phyloP scores from a whole-genome alignment of 495 filamentous ascomycete genomes.

The Annulohypoxylon moriforme region DNA sequence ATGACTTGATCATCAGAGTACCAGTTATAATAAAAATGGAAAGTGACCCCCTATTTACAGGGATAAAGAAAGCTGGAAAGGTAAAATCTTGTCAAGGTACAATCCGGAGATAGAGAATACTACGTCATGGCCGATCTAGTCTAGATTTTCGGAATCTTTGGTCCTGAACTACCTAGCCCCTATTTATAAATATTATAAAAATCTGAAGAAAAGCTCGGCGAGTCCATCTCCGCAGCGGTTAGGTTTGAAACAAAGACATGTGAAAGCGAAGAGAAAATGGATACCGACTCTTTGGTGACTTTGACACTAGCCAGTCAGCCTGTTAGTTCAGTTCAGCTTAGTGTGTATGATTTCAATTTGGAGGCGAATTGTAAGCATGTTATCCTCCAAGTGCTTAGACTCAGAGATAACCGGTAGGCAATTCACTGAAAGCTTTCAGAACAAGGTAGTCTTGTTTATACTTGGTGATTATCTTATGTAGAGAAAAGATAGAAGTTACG shows the following conservation, averaged over 20 bases:
- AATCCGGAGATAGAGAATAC: slow-evolving; percentile 33
- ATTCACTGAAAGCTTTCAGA: no score
- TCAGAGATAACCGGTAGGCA: no score
- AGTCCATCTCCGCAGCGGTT: no score
- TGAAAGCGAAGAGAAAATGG: slow-evolving; percentile 21
- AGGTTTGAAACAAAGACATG: slow-evolving; percentile 24
- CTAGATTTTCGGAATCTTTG: background rate
- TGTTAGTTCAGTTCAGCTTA: background rate
- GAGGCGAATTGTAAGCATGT: background rate
- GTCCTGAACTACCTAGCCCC: background rate
- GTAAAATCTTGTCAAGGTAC: slow-evolving; percentile 36
- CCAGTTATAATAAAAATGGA: slow-evolving; percentile 21
- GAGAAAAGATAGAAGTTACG: no score
- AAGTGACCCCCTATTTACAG: slow-evolving; percentile 28
- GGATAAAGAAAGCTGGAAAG: slow-evolving; percentile 19
- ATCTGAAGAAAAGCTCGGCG: background rate
- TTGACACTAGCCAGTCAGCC: slow-evolving; percentile 19
- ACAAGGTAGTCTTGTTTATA: no score
- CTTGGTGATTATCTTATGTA: no score
- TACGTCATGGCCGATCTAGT: slow-evolving; percentile 40
- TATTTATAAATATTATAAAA: background rate
- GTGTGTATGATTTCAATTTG: no score
- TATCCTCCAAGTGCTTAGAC: no score
- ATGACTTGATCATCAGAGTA: slow-evolving; percentile 24
- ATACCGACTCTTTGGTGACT: slow-evolving; percentile 6